Base-by-base conservation (phyloP, 768 basidiomycete species). In the Rhizopogon sp. region DNA sequence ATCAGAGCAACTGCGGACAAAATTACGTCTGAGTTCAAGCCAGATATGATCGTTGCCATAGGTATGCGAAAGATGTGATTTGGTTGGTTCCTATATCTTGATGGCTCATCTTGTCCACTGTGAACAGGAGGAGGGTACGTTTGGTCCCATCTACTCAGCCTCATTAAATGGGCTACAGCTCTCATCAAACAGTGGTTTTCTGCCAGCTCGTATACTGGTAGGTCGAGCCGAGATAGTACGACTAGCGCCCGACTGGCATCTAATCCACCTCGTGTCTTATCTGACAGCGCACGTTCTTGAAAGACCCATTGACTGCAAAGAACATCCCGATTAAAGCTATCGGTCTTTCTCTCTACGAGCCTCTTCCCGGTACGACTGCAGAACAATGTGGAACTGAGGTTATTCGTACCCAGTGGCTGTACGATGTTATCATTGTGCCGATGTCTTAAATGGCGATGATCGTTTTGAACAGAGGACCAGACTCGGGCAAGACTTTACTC, bases 351-450 rank as follows among this genome's bases (percentile, higher is more conserved):
- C 78, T 99, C 3, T 99, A 99, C 63, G 97, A 99, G 68, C 83
- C 89, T 28, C 77, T 98, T 16, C 85, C 85, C 5, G 91, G 86
- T 16, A 80, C 83, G 3, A 83, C 84, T 1, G 83, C 71, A 31
- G 84, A 93, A 61, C 81, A 86, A 66, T 79, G 93, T 50, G 90
- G 90, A 45, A 79, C 74, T 56, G 87, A 97, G 67, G 92, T 99
- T 59, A 76, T 97, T 62, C 82, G 95, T 53, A 99, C 95, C 14
- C 97, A 99, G 70, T 99, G 97, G 97, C 76, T 98, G 90, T 90
- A 69, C 67, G 87, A 74, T 20, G 35, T 35, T 49, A 16, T 49
- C 53, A 16, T 31, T 35, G 8, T 28, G 62, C 54, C 28, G 8
- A 39, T 39, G 46, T 25, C 3, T 25, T 41, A 37, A 40, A 50